Evolutionary conservation across 257 asterid genomes (phyloP), one percentile per base, ranked within the genome.

Genomic region (Dorcoceras hygrometricum): DNA sequence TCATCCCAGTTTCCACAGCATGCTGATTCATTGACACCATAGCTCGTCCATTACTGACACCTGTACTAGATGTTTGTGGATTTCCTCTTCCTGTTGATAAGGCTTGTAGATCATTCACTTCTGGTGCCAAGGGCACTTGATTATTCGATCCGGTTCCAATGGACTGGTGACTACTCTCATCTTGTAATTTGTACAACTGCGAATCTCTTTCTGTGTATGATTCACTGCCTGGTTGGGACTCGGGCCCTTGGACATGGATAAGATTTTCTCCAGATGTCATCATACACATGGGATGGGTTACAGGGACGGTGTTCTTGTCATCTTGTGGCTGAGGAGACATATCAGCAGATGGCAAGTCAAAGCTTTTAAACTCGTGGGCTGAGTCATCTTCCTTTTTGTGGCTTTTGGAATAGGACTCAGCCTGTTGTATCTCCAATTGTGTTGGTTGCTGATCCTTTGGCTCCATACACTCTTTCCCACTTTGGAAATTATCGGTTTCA

Each of bases 221-320:
- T 66, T 71, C 75, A 3, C 66, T 63, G 9, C 65, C 80, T 51
- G 77, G 69, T 59, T 29, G 34, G 34, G 34, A 29, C 34, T 29
- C 34, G 34, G 34, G 34, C 9, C 62, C 82, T 24, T 69, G 89
- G 54, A 69, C 70, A 68, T 68, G 80, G 71, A 73, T 66, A 14
- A 79, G 67, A 34, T 75, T 83, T 68, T 78, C 84, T 61, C 71
- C 83, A 62, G 90, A 71, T 71, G 80, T 67, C 69, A 72, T 90
- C 19, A 43, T 27, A 50, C 51, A 57, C 71, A 73, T 72, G 23
- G 75, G 80, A 74, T 74, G 88, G 73, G 91, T 76, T 67, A 64
- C 73, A 51, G 81, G 72, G 72, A 70, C 73, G 50, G 64, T 43
- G 26, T 73, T 78, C 70, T 67, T 79, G 18, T 80, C 80, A 50